phyloP scores from a whole-genome alignment of 345 rosid genomes.

The Acer campestre region DNA sequence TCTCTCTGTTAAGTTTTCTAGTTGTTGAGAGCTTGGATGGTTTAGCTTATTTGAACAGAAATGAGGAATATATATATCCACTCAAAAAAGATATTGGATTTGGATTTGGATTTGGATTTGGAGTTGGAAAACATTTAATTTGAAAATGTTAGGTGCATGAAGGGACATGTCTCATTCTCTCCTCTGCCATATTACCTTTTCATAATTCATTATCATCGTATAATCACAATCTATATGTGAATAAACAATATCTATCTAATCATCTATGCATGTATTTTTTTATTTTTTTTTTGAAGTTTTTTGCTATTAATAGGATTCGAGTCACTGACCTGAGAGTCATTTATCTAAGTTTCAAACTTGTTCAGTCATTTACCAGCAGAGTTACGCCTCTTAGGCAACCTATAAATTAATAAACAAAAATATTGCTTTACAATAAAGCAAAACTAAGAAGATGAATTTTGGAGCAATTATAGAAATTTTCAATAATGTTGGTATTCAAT shows the following conservation, averaged over 20 bases:
- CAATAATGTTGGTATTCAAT: background rate
- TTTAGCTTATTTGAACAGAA: background rate
- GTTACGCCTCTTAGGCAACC: too few species aligned
- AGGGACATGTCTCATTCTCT: conserved; percentile 17
- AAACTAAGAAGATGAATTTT: background rate
- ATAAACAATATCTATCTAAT: too few species aligned
- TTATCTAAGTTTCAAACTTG: too few species aligned
- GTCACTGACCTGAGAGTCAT: too few species aligned
- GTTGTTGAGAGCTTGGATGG: background rate
- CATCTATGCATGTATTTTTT: too few species aligned
- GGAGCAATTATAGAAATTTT: background rate
- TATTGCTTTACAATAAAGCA: background rate
- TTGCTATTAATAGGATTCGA: too few species aligned
- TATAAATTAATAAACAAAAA: too few species aligned
- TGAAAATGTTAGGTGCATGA: conserved; percentile 25
- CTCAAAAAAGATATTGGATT: background rate
- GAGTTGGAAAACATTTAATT: conserved; percentile 10
- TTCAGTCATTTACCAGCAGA: too few species aligned
- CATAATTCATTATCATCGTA: too few species aligned
- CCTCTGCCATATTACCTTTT: background rate
- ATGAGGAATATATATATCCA: background rate
- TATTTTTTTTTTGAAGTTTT: too few species aligned
- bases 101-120: background rate
- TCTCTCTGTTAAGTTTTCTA: background rate
- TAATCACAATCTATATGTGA: too few species aligned